Evolutionary conservation across 768 basidiomycete genomes (phyloP).

Genomic region (Suillus alpinus): DNA sequence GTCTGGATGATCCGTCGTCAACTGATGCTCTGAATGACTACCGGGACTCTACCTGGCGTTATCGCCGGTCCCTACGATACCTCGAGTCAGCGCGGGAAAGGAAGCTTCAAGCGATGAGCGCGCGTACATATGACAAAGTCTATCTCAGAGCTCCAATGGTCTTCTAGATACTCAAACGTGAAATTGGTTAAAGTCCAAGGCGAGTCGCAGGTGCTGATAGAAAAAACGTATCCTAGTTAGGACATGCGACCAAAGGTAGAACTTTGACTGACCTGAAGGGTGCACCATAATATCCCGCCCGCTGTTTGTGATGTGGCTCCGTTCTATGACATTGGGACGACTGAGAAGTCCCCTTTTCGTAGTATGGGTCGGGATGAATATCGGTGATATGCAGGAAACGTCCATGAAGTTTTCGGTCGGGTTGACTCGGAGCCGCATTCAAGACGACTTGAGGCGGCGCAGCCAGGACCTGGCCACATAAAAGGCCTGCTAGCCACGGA

Average conservation of each 20-base stretch:
- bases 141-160: slow-evolving; percentile 78
- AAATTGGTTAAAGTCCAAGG: slow-evolving; percentile 76
- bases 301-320: slow-evolving; percentile 51
- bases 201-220: slow-evolving; percentile 65
- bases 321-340: slow-evolving; percentile 66
- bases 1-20: slow-evolving; percentile 41
- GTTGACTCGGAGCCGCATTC: slow-evolving; percentile 14
- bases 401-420: slow-evolving; percentile 52
- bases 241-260: not conserved
- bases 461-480: slow-evolving; percentile 16
- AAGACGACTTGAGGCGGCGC: slow-evolving; percentile 43
- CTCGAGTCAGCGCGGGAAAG: not conserved
- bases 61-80: slow-evolving; percentile 66
- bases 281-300: slow-evolving; percentile 63
- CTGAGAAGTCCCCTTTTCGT: slow-evolving; percentile 47
- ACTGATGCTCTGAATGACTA: not conserved
- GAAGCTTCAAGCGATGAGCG: slow-evolving; percentile 20
- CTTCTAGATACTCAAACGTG: slow-evolving; percentile 76
- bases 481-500: slow-evolving; percentile 9
- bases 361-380: slow-evolving; percentile 78
- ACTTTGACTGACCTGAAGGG: slow-evolving; percentile 55
- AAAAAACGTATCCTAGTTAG: not conserved
- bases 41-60: slow-evolving; percentile 52
- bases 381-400: slow-evolving; percentile 83
- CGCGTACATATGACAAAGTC: slow-evolving; percentile 83